phyloP scores from a whole-genome alignment of 192 early-diverging fungal species.

The Coemansia sp. region DNA sequence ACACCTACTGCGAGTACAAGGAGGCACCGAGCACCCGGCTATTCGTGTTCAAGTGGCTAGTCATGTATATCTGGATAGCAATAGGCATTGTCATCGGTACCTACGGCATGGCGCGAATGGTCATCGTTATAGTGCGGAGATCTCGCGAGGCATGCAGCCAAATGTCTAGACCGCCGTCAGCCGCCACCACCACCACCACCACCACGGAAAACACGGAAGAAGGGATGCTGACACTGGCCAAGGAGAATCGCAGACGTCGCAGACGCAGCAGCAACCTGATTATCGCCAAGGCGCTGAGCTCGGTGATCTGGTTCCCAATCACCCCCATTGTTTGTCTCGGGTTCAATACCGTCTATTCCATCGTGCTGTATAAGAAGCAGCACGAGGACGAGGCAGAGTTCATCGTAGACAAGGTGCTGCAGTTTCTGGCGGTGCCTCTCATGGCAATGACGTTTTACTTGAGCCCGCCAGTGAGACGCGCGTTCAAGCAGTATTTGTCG shows the following conservation, averaged over 20 bases:
- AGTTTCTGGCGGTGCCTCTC: conserved; percentile 28
- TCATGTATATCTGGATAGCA: conserved; percentile 35
- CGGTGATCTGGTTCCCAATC: conserved; percentile 41
- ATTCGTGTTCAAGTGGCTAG: conserved; percentile 44
- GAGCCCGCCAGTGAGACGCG: conserved; percentile 33
- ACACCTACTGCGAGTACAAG: conserved; percentile 20
- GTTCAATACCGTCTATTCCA: conserved; percentile 26
- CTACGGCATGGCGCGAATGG: conserved; percentile 18
- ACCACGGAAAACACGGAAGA: neutral
- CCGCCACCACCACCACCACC: neutral
- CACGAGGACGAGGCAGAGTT: conserved; percentile 3
- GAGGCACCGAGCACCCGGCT: conserved; percentile 12
- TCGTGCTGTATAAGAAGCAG: conserved; percentile 20
- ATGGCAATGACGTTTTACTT: conserved; percentile 34
- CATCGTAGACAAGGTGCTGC: conserved; percentile 27
- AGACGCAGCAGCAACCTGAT: conserved; percentile 19
- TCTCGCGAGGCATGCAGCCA: conserved; percentile 4
- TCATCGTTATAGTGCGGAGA: conserved; percentile 2
- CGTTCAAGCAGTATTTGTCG: conserved; percentile 5
- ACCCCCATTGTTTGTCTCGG: conserved; percentile 28
- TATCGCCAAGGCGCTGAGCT: conserved; percentile 20
- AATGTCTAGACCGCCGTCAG: neutral
- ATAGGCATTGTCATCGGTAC: conserved; percentile 14
- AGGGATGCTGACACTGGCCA: conserved; percentile 1
- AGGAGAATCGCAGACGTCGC: conserved; percentile 8